Conservation (phyloP, 176 grass and related monocot species). For the Puccinellia tenuiflora region DNA sequence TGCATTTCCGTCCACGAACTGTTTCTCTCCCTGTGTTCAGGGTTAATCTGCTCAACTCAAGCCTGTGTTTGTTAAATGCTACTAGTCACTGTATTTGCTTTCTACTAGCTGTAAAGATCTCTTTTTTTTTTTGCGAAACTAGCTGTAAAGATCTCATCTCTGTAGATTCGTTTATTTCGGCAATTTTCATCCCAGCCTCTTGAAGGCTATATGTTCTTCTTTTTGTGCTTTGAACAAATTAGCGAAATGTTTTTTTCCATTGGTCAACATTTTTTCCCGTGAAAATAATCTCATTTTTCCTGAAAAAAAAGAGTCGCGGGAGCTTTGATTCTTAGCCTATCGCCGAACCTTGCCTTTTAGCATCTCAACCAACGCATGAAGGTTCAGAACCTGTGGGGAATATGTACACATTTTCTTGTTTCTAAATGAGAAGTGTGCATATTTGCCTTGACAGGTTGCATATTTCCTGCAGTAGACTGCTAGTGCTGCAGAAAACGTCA, state of each 20-base stretch:
- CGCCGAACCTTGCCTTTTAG: background rate
- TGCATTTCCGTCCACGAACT: background rate
- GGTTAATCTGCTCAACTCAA: too few species aligned
- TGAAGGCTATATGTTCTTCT: background rate
- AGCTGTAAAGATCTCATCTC: background rate
- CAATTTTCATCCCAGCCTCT: background rate
- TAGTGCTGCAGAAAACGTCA: too few species aligned
- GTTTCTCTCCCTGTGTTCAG: background rate
- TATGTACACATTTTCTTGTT: background rate
- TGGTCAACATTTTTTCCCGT: background rate
- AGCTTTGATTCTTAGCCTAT: background rate
- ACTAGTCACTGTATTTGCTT: background rate
- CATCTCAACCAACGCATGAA: background rate
- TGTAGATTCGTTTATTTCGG: background rate
- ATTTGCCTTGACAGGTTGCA: background rate
- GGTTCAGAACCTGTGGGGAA: background rate
- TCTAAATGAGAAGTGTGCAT: background rate
- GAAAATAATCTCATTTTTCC: background rate
- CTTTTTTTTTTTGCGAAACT: too few species aligned
- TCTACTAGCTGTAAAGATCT: background rate
- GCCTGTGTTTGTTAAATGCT: too few species aligned
- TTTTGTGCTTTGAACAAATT: background rate
- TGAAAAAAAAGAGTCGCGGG: background rate
- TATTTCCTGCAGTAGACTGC: too few species aligned
- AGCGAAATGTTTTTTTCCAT: too few species aligned